phyloP scores from a whole-genome alignment of 1,284 basidiomycete genomes.

The Vanrija sp. region DNA sequence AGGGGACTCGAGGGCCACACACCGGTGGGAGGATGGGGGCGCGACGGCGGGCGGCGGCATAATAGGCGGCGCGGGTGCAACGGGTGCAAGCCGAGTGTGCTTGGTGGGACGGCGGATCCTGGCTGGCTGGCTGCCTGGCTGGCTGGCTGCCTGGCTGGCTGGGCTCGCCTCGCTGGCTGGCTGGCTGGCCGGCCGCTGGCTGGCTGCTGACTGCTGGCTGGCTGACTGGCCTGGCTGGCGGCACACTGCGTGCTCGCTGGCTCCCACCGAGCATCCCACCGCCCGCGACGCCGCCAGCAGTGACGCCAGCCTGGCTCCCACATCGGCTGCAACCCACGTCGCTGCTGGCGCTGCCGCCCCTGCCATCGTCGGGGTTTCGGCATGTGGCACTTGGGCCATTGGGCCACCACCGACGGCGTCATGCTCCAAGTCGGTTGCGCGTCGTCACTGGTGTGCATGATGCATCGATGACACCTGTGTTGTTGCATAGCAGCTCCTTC shows the following conservation, averaged over 20 bases:
- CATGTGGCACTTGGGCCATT: constrained; percentile 2
- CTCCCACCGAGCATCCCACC: too few species aligned
- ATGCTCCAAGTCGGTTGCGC: not conserved
- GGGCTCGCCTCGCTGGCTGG: not conserved
- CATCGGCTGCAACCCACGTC: not conserved
- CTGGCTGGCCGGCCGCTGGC: not conserved
- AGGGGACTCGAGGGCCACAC: too few species aligned
- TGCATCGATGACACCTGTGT: not conserved
- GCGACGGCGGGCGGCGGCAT: too few species aligned
- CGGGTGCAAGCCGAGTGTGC: not conserved
- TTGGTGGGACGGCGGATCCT: not conserved
- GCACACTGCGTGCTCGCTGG: too few species aligned
- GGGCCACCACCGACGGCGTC: not conserved
- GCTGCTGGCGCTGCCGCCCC: too few species aligned
- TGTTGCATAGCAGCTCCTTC: not conserved
- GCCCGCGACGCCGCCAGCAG: not conserved
- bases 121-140: not conserved
- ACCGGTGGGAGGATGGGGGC: too few species aligned
- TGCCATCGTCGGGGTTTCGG: not conserved
- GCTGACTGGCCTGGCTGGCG: not conserved
- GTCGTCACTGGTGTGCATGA: constrained; percentile 6
- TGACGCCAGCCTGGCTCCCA: not conserved
- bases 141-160: not conserved
- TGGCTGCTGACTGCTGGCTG: not conserved
- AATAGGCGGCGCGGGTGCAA: too few species aligned